These are phyloP conservation scores for Moricandia arvensis DNA, from an alignment of 345 rosid species.

Conservation along the genomic window DNA sequence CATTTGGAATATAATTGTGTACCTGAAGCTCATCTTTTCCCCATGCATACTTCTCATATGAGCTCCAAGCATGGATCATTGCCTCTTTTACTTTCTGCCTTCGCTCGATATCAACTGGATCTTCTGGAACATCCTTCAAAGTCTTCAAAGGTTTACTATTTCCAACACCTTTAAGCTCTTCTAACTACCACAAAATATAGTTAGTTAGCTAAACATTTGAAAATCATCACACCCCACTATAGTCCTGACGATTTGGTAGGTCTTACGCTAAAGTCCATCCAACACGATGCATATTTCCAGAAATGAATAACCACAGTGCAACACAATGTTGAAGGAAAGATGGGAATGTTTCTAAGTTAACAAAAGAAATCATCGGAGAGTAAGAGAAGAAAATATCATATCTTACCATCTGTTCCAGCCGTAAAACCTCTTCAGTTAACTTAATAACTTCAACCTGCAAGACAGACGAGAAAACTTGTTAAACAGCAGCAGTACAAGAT, in stretches of 20 bases:
- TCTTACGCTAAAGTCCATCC: not conserved
- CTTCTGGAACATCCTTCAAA: constrained; percentile 42
- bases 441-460: constrained; percentile 32
- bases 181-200: constrained; percentile 42
- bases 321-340: not conserved
- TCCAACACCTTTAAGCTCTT: constrained; percentile 42
- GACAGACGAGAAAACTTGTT: not conserved
- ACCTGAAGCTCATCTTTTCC: constrained; percentile 98
- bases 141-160: constrained; percentile 28
- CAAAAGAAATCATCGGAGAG: not conserved
- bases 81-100: constrained; percentile 93
- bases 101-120: constrained; percentile 61
- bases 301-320: not conserved
- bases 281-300: constrained; percentile 7
- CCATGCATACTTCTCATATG: constrained; percentile 97
- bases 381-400: not conserved
- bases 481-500: not conserved
- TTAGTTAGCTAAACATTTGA: constrained; percentile 10
- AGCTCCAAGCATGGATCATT: constrained; percentile 95
- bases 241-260: not conserved
- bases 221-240: not conserved
- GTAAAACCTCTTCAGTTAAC: constrained; percentile 33
- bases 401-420: constrained; percentile 38
- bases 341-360: not conserved
- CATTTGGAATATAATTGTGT: not conserved